Evolutionary conservation across 768 basidiomycete genomes (phyloP).

Genomic region (Clitopilus hobsonii): DNA sequence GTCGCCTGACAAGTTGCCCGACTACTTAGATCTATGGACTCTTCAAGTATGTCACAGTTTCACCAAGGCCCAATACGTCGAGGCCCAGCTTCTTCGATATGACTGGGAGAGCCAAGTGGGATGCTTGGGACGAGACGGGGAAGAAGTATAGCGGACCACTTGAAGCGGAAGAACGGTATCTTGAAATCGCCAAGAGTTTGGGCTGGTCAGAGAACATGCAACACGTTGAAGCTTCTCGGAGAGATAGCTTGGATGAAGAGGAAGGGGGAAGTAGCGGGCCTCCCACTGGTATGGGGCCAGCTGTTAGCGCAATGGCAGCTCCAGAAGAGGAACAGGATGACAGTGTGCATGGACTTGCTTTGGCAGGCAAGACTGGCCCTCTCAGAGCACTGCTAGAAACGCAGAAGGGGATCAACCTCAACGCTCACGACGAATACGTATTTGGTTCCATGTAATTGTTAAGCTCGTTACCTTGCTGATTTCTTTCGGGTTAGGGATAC

Average conservation of each 20-base stretch:
- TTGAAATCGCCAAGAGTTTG: constrained; percentile 60
- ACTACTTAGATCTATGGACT: constrained; percentile 71
- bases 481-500: constrained; percentile 57
- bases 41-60: constrained; percentile 71
- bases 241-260: constrained; percentile 42
- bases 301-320: constrained; percentile 56
- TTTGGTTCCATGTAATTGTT: constrained; percentile 26
- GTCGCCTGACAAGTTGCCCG: constrained; percentile 2
- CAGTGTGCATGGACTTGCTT: constrained; percentile 58
- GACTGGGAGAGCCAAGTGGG: constrained; percentile 82
- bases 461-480: neutral
- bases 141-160: constrained; percentile 37
- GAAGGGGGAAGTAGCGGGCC: constrained; percentile 25
- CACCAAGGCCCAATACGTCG: constrained; percentile 44
- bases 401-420: constrained; percentile 41
- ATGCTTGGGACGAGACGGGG: constrained; percentile 63
- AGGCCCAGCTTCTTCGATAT: constrained; percentile 78
- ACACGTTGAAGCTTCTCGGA: constrained; percentile 11
- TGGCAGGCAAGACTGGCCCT: constrained; percentile 46
- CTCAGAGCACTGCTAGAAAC: constrained; percentile 40
- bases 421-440: constrained; percentile 73
- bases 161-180: constrained; percentile 61
- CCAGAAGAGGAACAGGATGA: constrained; percentile 29
- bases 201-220: constrained; percentile 55
- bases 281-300: constrained; percentile 49